Conservation (phyloP, 345 rosid genomes). For the Gossypium thurberi region DNA sequence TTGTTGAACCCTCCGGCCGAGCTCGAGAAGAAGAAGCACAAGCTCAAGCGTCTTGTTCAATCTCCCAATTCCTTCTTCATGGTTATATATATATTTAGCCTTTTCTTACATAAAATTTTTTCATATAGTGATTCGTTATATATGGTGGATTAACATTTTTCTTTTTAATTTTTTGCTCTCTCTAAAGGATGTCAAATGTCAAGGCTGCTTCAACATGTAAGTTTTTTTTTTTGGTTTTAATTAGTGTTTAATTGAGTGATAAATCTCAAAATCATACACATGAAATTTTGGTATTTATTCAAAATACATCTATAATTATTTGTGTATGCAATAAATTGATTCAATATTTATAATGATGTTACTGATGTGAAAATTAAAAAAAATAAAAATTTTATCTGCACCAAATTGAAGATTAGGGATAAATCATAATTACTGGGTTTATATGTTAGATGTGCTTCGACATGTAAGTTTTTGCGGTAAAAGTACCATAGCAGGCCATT, state of each 20-base stretch:
- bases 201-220: constrained; percentile 58
- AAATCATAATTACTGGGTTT: too few species aligned
- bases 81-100: constrained; percentile 9
- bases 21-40: constrained; percentile 52
- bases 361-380: too few species aligned
- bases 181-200: constrained; percentile 50
- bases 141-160: background rate
- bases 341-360: too few species aligned
- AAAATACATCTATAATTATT: too few species aligned
- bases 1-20: constrained; percentile 46
- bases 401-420: too few species aligned
- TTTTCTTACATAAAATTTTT: background rate
- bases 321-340: too few species aligned
- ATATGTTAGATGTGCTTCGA: too few species aligned
- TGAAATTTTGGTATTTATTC: too few species aligned
- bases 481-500: too few species aligned
- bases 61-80: constrained; percentile 49
- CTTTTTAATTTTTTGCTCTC: background rate
- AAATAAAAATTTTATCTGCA: too few species aligned
- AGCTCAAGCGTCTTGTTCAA: constrained; percentile 52
- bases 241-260: background rate
- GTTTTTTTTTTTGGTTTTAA: background rate
- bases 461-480: too few species aligned
- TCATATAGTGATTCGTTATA: background rate
- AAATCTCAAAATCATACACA: too few species aligned